Evolutionary conservation across 116 monocot genomes (phyloP).

Genomic region (Phalaenopsis hybrid): DNA sequence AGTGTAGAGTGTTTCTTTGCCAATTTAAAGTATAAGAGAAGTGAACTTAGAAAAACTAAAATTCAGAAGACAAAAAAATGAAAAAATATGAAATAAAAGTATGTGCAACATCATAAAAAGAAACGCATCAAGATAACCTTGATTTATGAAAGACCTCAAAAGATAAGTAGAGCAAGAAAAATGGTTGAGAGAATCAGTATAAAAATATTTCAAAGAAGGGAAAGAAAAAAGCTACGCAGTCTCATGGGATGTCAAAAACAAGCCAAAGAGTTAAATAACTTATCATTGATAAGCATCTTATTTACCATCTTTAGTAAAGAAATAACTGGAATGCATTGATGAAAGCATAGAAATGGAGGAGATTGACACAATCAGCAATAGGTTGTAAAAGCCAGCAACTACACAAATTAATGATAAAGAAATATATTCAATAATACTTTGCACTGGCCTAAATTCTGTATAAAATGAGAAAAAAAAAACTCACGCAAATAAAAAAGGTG

Average conservation of each 20-base stretch:
- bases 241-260: neutral
- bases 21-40: neutral
- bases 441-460: neutral
- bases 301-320: neutral
- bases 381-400: neutral
- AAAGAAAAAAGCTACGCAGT: neutral
- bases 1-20: no score
- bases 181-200: neutral
- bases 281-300: neutral
- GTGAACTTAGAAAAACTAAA: neutral
- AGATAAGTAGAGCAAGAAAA: no score
- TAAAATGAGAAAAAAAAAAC: neutral
- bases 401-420: neutral
- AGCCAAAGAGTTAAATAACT: neutral
- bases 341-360: neutral
- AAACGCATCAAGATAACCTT: neutral
- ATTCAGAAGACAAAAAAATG: neutral
- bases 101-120: neutral
- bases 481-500: neutral
- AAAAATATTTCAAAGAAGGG: neutral
- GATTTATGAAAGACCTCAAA: no score
- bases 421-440: neutral
- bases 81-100: neutral
- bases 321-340: neutral
- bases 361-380: neutral